Conservation (phyloP, 768 basidiomycete genomes). For the Trametopsis cervina region DNA sequence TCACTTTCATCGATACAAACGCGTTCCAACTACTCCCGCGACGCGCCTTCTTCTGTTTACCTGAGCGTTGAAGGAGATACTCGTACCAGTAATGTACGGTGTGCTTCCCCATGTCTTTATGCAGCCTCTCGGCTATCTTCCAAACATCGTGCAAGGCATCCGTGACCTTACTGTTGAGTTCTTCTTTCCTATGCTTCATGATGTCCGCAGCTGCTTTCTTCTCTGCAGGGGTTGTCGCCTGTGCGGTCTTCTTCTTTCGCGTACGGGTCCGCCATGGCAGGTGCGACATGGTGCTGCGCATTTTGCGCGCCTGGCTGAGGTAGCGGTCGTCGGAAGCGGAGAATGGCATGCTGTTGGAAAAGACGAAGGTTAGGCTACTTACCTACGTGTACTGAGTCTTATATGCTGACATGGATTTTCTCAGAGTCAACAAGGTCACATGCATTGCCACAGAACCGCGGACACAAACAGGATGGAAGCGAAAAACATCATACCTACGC, state of each 20-base stretch:
- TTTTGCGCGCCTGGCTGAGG: not conserved
- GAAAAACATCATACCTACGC: no score
- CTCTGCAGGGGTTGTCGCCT: not conserved
- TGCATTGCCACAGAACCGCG: not conserved
- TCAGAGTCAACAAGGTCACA: not conserved
- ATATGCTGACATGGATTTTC: no score
- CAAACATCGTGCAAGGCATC: not conserved
- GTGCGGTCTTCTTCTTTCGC: not conserved
- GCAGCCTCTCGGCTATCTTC: not conserved
- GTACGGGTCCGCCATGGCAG: not conserved
- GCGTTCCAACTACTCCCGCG: constrained; percentile 5
- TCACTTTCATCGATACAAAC: not conserved
- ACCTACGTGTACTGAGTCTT: no score
- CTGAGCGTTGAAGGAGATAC: not conserved
- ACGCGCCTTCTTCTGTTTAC: not conserved
- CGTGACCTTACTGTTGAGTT: not conserved
- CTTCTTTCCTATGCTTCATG: not conserved
- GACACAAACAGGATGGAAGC: not conserved
- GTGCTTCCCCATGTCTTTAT: not conserved
- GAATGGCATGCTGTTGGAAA: not conserved
- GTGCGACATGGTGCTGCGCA: not conserved
- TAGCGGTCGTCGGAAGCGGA: not conserved
- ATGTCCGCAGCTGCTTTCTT: not conserved
- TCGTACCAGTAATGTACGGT: not conserved
- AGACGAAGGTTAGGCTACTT: no score